Percentiles rank a stretch among this genome's conserved stretches.
Conservation (phyloP, 345 rosid species). For the Mangifera indica region DNA sequence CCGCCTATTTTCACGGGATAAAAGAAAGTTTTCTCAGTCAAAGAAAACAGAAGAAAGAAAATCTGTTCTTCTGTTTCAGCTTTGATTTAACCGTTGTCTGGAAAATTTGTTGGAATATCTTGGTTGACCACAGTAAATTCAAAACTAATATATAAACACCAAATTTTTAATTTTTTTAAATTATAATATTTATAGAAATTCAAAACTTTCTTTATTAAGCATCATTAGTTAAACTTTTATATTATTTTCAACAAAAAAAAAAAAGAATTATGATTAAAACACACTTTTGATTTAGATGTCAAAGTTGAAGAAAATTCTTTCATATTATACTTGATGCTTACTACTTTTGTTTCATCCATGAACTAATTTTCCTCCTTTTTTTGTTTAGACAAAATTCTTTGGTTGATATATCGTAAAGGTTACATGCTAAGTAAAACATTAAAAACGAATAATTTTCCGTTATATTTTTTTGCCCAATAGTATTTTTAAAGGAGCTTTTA, state of each 20-base stretch:
- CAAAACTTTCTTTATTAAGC: too few relatives aligned
- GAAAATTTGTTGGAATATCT: background rate
- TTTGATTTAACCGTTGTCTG: background rate
- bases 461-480: too few relatives aligned
- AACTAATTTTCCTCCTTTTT: background rate
- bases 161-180: too few relatives aligned
- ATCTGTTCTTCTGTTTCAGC: too few relatives aligned
- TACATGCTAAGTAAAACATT: background rate
- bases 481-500: too few relatives aligned
- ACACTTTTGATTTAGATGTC: conserved; percentile 10
- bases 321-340: conserved; percentile 1
- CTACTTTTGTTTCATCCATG: background rate
- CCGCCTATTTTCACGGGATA: background rate
- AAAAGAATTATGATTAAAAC: background rate
- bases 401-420: background rate
- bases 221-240: too few relatives aligned
- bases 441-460: too few relatives aligned
- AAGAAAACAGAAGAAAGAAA: too few relatives aligned
- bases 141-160: too few relatives aligned
- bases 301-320: background rate
- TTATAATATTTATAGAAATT: too few relatives aligned
- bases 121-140: too few relatives aligned
- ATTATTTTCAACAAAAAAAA: conserved; percentile 10
- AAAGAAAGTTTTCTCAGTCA: background rate
- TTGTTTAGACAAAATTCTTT: too few relatives aligned